These are phyloP conservation scores for Penicillium verrucosum DNA, from an alignment of 2,329 filamentous ascomycete species.

Conservation along the genomic window DNA sequence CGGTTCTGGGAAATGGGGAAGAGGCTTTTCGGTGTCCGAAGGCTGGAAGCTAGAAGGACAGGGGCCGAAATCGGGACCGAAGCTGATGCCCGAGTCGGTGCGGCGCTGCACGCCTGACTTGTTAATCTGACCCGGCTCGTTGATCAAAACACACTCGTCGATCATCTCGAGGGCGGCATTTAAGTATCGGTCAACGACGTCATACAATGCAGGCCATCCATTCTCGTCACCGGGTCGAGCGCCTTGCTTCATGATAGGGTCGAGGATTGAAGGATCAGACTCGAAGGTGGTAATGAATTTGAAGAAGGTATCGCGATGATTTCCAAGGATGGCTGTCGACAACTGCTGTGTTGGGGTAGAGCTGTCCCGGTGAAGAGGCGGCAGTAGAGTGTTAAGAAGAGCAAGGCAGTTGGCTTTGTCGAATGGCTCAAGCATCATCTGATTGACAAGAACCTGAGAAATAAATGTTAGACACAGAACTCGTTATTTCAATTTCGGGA, in stretches of 20 bases:
- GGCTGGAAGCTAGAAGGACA: constrained; percentile 32
- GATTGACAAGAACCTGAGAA: constrained; percentile 59
- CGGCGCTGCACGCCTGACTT: constrained; percentile 29
- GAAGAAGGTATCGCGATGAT: constrained; percentile 62
- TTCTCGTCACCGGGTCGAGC: constrained; percentile 51
- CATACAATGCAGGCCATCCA: constrained; percentile 52
- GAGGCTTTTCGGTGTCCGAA: constrained; percentile 36
- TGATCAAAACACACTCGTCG: constrained; percentile 55
- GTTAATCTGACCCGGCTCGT: constrained; percentile 39
- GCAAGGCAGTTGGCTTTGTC: constrained; percentile 65
- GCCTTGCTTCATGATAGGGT: constrained; percentile 53
- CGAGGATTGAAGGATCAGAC: constrained; percentile 50
- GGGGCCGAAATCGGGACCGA: constrained; percentile 48
- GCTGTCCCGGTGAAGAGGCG: constrained; percentile 49
- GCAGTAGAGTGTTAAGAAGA: constrained; percentile 66
- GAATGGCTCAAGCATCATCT: constrained; percentile 60
- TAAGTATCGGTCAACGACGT: constrained; percentile 58
- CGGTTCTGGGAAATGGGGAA: constrained; percentile 36
- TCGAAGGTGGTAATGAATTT: constrained; percentile 60
- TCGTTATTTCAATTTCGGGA: background rate
- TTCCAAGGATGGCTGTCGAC: constrained; percentile 50
- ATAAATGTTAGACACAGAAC: background rate
- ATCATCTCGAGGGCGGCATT: constrained; percentile 59
- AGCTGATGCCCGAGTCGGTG: constrained; percentile 61
- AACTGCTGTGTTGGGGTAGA: constrained; percentile 52